Conservation (phyloP, 768 basidiomycete species). For the Tulasnella sp. region DNA sequence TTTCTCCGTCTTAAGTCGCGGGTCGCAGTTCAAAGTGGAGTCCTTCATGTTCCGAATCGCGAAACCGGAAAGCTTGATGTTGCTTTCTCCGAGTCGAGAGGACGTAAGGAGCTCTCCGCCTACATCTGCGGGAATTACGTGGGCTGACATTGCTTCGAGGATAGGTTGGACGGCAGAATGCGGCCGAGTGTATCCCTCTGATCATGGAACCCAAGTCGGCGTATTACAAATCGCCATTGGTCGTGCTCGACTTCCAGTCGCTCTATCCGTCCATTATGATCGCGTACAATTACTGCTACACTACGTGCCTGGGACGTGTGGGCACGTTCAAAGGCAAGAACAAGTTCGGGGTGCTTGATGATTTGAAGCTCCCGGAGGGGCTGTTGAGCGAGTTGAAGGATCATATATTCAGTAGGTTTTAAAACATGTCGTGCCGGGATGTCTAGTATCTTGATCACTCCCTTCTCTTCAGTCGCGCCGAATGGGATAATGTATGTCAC, state of each 20-base stretch:
- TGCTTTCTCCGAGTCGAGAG: constrained; percentile 78
- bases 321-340: constrained; percentile 76
- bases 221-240: constrained; percentile 83
- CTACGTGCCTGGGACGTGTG: constrained; percentile 86
- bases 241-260: constrained; percentile 93
- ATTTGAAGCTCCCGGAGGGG: constrained; percentile 56
- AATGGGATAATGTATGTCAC: constrained; percentile 96
- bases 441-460: neutral
- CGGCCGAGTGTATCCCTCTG: constrained; percentile 62
- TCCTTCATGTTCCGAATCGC: constrained; percentile 97
- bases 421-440: neutral
- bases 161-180: constrained; percentile 92
- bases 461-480: constrained; percentile 56
- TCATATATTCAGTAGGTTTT: constrained; percentile 56
- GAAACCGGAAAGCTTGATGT: constrained; percentile 86
- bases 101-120: constrained; percentile 41
- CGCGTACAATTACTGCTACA: constrained; percentile 95
- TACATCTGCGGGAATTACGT: neutral
- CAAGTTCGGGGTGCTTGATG: constrained; percentile 69
- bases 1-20: constrained; percentile 85
- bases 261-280: constrained; percentile 98
- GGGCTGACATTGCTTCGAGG: neutral
- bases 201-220: constrained; percentile 72
- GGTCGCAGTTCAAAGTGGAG: constrained; percentile 98
- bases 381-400: constrained; percentile 58